Base-by-base conservation (phyloP, 805 yeast genomes). In the Hanseniaspora thailandica region DNA sequence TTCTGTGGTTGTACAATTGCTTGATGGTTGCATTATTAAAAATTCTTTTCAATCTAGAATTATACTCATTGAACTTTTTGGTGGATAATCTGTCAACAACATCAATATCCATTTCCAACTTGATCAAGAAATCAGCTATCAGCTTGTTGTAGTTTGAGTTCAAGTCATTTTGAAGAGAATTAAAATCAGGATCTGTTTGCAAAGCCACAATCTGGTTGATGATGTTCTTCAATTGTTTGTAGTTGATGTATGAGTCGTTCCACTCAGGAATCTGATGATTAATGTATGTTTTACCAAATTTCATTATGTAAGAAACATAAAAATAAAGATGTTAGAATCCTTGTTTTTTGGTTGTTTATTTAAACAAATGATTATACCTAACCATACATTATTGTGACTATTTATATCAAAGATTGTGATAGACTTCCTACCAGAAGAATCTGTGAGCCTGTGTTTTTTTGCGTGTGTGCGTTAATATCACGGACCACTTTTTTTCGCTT, bases 221-320 rank as follows among this genome's bases (percentile, higher is more conserved):
- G 60, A 79, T 77, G 62, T 84, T 81, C 70, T 90, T 90, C 59
- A 90, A 73, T 47, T 76, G 78, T 66, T 88, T 90, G 69, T 90
- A 90, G 69, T 86, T 84, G 74, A 90, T 77, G 63, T 90, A 90
- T 61, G 76, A 76, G 55, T 78, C 76, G 47, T 76, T 67, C 97
- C 97, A 90, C 68, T 88, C 96, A 3, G 97, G 97, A 55, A 89
- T 87, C 71, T 88, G 95, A 68, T 90, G 95, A 46, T 84, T 73
- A 31, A 80, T 69, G 59, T 86, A 73, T 62, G 86, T 83, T 66
- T 85, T 86, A 26, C 90, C 94, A 65, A 85, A 86, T 73, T 84
- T 84, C 90, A 84, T 84, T 28, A 17, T 41, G 10, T n/a, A 15
- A 6, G 5, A 40, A 12, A 28, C 15, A 3, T 33, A 19, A 15